Base-by-base conservation (phyloP, 179 eudicot genomes). In the Silene vulgaris region DNA sequence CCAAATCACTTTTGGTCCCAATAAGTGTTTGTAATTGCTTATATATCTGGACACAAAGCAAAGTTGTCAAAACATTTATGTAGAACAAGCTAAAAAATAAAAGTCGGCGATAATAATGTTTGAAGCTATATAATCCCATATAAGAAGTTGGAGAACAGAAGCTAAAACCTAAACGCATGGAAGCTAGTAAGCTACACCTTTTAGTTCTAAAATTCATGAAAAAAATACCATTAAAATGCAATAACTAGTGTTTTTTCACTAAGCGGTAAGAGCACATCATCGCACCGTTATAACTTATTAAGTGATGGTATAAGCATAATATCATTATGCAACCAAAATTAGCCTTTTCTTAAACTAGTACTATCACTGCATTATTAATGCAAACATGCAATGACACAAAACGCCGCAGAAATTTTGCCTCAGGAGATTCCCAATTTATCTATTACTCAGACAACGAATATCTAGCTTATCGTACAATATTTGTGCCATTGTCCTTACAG, bases 1-100 rank as follows among this genome's bases (percentile, higher is more conserved):
- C 97, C 57, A 96, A 68, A 71, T 87, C 90, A 79, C 76, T 78
- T 80, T 71, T 89, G 13, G 82, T 83, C 75, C 97, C 97, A 75
- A 88, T 63, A 77, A 87, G 88, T 77, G 3, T 71, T 79, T 86
- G 88, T 45, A 96, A 83, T 45, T 74, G 82, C 77, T 84, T 85
- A 80, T 79, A 86, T 23, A 96, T 85, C 99, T 95, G 35, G 13
- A 78, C 84, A 52, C 1, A 61, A 76, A 72, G 40, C 16, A 21
- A 13, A 45, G 56, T 13, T 4, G 37, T 12, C 71, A 66, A 35
- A 13, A 13, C n/a, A 37, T 20, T n/a, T 17, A 1, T 14, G 14
- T 61, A 37, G 48, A 37, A 43, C 54, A 28, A 72, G 8, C 40
- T 5, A 54, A 19, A 13, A 54, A 56, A 26, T 21, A 73, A 48